Conservation (phyloP, 768 basidiomycete species). For the Termitomyces sp. region DNA sequence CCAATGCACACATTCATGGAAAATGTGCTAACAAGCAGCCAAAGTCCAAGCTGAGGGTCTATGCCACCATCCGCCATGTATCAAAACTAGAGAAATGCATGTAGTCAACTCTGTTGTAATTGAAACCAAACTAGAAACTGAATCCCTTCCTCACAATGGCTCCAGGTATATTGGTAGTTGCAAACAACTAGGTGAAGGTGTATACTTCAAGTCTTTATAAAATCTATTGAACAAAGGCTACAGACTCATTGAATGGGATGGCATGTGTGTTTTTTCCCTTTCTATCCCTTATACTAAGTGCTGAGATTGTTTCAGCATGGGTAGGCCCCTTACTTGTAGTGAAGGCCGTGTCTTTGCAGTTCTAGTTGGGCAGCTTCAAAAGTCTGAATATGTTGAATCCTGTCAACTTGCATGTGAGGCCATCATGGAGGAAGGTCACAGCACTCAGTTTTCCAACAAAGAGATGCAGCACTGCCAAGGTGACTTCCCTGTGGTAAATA, state of each 20-base stretch:
- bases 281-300: not conserved
- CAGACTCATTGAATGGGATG: constrained; percentile 2
- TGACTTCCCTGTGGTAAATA: constrained; percentile 5
- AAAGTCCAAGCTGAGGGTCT: not conserved
- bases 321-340: not conserved
- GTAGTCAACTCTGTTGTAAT: not conserved
- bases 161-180: not conserved
- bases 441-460: not conserved
- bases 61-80: not conserved
- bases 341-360: not conserved
- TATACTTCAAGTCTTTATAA: not conserved
- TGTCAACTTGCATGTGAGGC: constrained; percentile 2
- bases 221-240: not conserved
- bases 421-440: constrained; percentile 1
- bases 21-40: not conserved
- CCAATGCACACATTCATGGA: not conserved
- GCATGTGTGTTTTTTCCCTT: not conserved
- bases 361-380: not conserved
- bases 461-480: not conserved
- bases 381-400: not conserved
- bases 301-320: not conserved
- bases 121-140: not conserved
- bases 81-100: not conserved
- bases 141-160: not conserved
- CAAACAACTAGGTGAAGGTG: not conserved